Evolutionary conservation across 306 rosid species (phyloP), one percentile per base, ranked within the genome.

Genomic region (Lablab purpureus): DNA sequence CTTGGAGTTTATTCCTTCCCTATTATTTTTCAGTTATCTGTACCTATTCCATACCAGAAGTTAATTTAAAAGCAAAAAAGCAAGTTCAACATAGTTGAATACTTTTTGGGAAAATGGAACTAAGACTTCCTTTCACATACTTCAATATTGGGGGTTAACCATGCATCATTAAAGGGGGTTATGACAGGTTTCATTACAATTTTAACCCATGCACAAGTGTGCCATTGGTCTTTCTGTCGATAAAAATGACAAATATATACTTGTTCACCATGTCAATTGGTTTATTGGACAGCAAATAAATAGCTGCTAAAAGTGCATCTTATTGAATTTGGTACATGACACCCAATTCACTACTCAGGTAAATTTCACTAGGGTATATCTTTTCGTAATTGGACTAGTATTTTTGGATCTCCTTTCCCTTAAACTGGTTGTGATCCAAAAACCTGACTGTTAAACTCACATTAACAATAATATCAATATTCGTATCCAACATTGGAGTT

Each of bases 381-480:
- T 40, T 40, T 40, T 40, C 45, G 36, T 32, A 32, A 4, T 32
- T 32, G 7, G 36, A 32, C 36, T 4, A 32, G 36, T 32, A 32
- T 4, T 32, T 32, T 32, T 51, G 72, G 77, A 62, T 67, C 51
- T 67, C 40, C 28, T 45, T 66, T 34, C 27, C 71, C 63, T 23
- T 67, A 46, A 68, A 74, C 59, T 40, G 76, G 19, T 59, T 67
- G 75, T 78, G 81, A 78, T 81, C 90, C 86, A 55, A 30, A 32
- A 17, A 68, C 14, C 40, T 41, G 43, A 50, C 17, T 64, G 55
- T 67, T 1, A 34, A 28, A 79, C 54, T 13, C 19, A 75, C 64
- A 66, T 74, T 37, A 62, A 66, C 65, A 18, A 59, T 77, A 18
- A 59, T 77, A 64, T 52, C 68, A 66, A 67, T 63, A 71, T 63